phyloP scores from a whole-genome alignment of 2,329 filamentous ascomycete genomes.

The Arthrobotrys musiformis region DNA sequence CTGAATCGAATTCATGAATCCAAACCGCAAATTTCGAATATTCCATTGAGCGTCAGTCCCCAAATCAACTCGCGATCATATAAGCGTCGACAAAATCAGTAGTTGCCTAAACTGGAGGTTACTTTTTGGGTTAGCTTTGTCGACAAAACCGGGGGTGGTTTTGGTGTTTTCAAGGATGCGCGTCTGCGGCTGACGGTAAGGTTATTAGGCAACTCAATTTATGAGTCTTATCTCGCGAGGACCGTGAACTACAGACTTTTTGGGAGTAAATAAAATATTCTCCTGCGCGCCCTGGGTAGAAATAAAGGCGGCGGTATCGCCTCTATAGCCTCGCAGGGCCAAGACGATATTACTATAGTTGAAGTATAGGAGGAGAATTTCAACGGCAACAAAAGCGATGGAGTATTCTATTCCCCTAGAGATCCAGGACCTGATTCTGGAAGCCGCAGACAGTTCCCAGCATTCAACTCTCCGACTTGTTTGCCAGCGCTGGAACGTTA shows the following conservation, averaged over 20 bases:
- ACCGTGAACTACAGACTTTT: no score
- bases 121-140: neutral
- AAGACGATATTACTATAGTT: no score
- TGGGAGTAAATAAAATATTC: neutral
- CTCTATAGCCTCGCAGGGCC: neutral
- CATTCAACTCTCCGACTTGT: constrained; percentile 6
- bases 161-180: neutral
- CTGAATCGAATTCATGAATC: no score
- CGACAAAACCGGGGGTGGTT: neutral
- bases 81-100: no score
- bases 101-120: no score
- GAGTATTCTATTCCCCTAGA: neutral
- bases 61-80: no score
- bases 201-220: neutral
- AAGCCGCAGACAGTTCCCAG: constrained; percentile 15
- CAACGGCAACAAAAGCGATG: neutral
- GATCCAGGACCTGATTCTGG: constrained; percentile 24
- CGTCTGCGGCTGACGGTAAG: neutral
- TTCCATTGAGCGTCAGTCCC: no score
- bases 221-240: no score
- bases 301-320: neutral
- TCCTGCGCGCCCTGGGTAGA: no score
- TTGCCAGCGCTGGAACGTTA: constrained; percentile 13
- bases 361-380: neutral
- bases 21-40: no score